Percentiles rank a stretch among this genome's conserved stretches.
Evolutionary conservation across 1,284 basidiomycete genomes (phyloP).

Genomic region (Pseudozyma thailandica): DNA sequence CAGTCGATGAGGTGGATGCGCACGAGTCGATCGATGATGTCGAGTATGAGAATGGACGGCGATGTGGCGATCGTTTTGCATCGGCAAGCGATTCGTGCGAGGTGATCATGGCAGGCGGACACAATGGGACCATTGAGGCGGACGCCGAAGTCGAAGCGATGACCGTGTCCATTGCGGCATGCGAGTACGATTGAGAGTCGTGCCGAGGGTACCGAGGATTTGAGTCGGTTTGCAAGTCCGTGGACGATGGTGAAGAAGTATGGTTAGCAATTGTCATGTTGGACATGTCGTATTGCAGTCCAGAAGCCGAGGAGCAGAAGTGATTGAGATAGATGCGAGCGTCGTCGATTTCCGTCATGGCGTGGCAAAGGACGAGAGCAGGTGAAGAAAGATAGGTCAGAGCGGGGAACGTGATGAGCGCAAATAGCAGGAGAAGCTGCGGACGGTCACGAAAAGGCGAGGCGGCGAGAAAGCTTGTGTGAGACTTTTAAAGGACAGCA

Average conservation of each 20-base stretch:
- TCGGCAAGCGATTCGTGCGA: conserved; percentile 18
- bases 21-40: conserved; percentile 30
- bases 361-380: not conserved
- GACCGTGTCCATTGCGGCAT: conserved; percentile 1
- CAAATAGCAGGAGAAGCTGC: not conserved
- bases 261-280: conserved; percentile 35
- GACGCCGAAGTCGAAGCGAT: conserved; percentile 7
- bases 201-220: not conserved
- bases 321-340: conserved; percentile 23
- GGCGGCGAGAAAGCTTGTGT: conserved; percentile 8
- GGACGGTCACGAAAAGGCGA: not conserved
- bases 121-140: conserved; percentile 5
- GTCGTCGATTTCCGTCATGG: conserved; percentile 20
- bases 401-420: not conserved
- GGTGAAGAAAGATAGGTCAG: conserved; percentile 15
- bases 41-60: conserved; percentile 26
- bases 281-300: conserved; percentile 25
- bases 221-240: not conserved
- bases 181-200: not conserved
- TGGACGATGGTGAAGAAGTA: conserved; percentile 11
- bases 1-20: conserved; percentile 16
- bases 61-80: conserved; percentile 23
- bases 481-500: conserved; percentile 18
- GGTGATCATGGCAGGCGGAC: conserved; percentile 15
- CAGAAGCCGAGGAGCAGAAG: conserved; percentile 12